A percentile compares a stretch with the other conserved stretches of the same genome.
Evolutionary conservation across 2,329 filamentous ascomycete species (phyloP).

Genomic region (Lachnellula willkommii): DNA sequence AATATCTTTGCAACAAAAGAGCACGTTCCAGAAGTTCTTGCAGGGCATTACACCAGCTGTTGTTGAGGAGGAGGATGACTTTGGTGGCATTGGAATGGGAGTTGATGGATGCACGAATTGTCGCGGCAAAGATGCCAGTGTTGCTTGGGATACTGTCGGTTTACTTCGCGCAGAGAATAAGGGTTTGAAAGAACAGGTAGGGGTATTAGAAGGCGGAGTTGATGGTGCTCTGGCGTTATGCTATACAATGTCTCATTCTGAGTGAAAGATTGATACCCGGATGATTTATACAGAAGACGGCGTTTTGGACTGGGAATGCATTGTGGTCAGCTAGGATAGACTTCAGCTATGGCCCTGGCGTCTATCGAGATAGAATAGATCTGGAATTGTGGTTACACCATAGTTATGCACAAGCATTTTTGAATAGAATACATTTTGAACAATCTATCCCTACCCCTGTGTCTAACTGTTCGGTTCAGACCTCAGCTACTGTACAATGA

Average conservation of each 20-base stretch:
- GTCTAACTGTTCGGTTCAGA: too few relatives aligned
- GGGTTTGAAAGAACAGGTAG: conserved; percentile 54
- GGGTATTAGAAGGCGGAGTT: conserved; percentile 53
- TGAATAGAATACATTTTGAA: too few relatives aligned
- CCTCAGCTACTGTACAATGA: too few relatives aligned
- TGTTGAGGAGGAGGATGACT: conserved; percentile 5
- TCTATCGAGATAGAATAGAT: too few relatives aligned
- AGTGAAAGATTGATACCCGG: too few relatives aligned
- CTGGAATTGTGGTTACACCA: too few relatives aligned
- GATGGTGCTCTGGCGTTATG: conserved; percentile 52
- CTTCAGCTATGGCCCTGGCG: too few relatives aligned
- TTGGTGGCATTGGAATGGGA: conserved; percentile 23
- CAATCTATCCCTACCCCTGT: too few relatives aligned
- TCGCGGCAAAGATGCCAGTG: conserved; percentile 50
- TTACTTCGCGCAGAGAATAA: conserved; percentile 58
- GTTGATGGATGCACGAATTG: conserved; percentile 48
- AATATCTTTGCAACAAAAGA: conserved; percentile 34
- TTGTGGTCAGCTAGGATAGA: too few relatives aligned
- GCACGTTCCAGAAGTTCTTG: conserved; percentile 45
- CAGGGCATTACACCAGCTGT: conserved; percentile 36
- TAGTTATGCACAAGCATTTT: too few relatives aligned
- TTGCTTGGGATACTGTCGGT: conserved; percentile 62
- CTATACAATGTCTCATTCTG: background rate
- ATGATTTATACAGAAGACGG: too few relatives aligned
- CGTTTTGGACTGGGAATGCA: too few relatives aligned